Evolutionary conservation across 768 basidiomycete species (phyloP).

Genomic region (Mycena capillaripes): DNA sequence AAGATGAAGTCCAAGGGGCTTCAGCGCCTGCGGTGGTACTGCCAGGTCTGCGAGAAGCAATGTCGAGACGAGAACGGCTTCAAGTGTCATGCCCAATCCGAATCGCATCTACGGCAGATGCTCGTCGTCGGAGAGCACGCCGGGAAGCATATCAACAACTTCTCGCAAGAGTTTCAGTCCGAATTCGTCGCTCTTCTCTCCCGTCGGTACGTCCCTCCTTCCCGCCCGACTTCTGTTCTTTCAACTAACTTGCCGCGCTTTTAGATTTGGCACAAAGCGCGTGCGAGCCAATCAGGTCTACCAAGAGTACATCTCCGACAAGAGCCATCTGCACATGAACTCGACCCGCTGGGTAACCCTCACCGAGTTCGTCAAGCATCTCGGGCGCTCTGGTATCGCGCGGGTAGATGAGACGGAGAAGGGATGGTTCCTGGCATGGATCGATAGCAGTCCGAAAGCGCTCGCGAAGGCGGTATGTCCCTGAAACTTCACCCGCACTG

Average conservation of each 20-base stretch:
- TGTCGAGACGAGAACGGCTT: constrained; percentile 78
- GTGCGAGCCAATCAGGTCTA: constrained; percentile 96
- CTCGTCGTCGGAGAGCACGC: constrained; percentile 97
- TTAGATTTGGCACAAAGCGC: constrained; percentile 92
- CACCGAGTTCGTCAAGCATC: constrained; percentile 93
- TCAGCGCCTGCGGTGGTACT: constrained; percentile 97
- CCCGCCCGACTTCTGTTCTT: constrained; percentile 6
- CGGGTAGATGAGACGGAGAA: constrained; percentile 99
- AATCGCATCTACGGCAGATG: constrained; percentile 96
- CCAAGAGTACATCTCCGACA: constrained; percentile 62
- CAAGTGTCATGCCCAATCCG: constrained; percentile 93
- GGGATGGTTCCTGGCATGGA: constrained; percentile 98
- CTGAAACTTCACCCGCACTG: background rate
- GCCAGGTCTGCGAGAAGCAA: constrained; percentile 84
- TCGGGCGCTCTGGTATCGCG: constrained; percentile 88
- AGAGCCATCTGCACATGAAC: constrained; percentile 89
- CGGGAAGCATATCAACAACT: constrained; percentile 91
- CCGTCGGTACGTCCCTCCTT: constrained; percentile 67
- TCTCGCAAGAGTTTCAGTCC: constrained; percentile 89
- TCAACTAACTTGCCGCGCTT: constrained; percentile 1
- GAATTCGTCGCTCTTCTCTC: constrained; percentile 94
- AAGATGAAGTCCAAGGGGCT: too few relatives aligned
- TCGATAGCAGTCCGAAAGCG: constrained; percentile 96
- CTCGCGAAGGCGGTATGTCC: constrained; percentile 85
- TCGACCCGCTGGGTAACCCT: constrained; percentile 97